These are phyloP conservation scores for Alliaria petiolata DNA, from an alignment of 345 rosid genomes.

Conservation along the genomic window DNA sequence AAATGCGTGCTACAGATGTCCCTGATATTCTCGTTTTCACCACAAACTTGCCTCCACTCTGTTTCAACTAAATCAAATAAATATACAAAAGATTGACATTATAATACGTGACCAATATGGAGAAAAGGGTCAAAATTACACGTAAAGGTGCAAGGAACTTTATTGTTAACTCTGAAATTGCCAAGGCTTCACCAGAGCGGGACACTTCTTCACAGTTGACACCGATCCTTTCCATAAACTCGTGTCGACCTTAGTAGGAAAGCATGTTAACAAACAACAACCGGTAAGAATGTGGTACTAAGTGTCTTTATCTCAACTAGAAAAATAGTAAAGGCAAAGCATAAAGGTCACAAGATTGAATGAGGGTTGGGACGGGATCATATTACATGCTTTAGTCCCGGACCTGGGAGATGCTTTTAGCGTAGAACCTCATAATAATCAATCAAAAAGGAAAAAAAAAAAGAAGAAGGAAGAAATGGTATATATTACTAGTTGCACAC, in stretches of 20 bases:
- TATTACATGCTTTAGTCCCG: too few relatives aligned
- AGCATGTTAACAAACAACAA: not conserved
- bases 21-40: conserved; percentile 64
- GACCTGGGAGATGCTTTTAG: too few relatives aligned
- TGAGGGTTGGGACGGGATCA: too few relatives aligned
- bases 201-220: conserved; percentile 67
- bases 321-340: too few relatives aligned
- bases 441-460: too few relatives aligned
- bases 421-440: too few relatives aligned
- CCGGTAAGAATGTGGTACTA: too few relatives aligned
- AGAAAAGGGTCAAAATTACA: conserved; percentile 28
- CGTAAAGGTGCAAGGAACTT: conserved; percentile 73
- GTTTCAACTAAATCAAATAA: conserved; percentile 12
- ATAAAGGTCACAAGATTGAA: too few relatives aligned
- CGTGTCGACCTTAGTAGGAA: conserved; percentile 53
- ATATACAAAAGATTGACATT: not conserved
- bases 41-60: conserved; percentile 74
- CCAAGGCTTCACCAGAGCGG: conserved; percentile 63
- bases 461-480: too few relatives aligned
- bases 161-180: conserved; percentile 65
- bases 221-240: conserved; percentile 66
- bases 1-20: conserved; percentile 68
- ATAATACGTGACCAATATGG: not conserved
- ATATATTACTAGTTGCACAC: not conserved
- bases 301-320: too few relatives aligned